Evolutionary conservation across 345 rosid species (phyloP), one percentile per base, ranked within the genome.

Genomic region (Citrus glauca): DNA sequence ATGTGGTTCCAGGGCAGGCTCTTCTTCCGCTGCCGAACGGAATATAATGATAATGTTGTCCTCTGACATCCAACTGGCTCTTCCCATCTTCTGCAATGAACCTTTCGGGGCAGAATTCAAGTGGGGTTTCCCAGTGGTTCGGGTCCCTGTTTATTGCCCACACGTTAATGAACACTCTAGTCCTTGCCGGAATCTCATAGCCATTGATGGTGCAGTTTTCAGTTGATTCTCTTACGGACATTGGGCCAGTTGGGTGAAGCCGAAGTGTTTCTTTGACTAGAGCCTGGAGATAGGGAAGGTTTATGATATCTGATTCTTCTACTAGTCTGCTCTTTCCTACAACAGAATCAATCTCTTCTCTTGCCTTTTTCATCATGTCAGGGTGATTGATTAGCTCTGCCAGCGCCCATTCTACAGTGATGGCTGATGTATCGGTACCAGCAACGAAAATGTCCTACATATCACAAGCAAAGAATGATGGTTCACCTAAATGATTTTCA

Each of bases 381-480:
- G 89, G 91, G 73, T 93, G 85, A 71, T 93, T 93, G 24, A 91
- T 90, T 68, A 93, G 85, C 88, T 93, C 98, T 2, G 93, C 81
- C 64, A 89, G 80, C 75, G 97, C 92, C 97, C 94, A 92, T 69
- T 88, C 90, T 65, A 38, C 82, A 1, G 89, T 82, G 20, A 85
- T 76, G 0, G 95, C 89, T 2, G 92, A 86, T 62, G 93, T 90
- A 67, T 93, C 94, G 1, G 92, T 93, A 77, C 95, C 97, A 9
- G 88, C 95, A 2, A 74, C 88, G 78, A 91, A 92, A n/a, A 88
- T 53, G 1, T 53, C 57, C 57, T 53, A n/a, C 50, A 45, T 5
- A 53, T 53, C 22, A 53, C 57, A 16, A 53, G 57, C 22, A 1
- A 53, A 53, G 57, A 17, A 53, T 17, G 57, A 53, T 53, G 7